phyloP scores from a whole-genome alignment of 2,329 filamentous ascomycete genomes.

The Hypoxylon sp. region DNA sequence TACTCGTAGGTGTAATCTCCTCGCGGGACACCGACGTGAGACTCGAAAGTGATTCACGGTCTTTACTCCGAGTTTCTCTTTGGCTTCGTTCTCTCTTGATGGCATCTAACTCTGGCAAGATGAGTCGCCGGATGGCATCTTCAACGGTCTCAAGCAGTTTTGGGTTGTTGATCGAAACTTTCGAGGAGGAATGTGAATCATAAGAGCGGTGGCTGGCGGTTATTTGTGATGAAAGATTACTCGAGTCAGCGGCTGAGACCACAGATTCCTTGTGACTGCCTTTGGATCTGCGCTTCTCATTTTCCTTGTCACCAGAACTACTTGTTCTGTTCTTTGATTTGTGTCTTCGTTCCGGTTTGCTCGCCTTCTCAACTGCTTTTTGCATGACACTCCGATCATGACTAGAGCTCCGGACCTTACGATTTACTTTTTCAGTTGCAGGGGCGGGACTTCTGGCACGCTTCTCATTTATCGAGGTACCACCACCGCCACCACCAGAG shows the following conservation, averaged over 20 bases:
- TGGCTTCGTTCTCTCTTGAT: constrained; percentile 92
- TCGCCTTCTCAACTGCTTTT: constrained; percentile 58
- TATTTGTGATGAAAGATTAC: constrained; percentile 68
- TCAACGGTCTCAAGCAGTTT: constrained; percentile 92
- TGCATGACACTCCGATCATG: constrained; percentile 59
- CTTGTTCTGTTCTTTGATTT: constrained; percentile 67
- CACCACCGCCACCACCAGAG: constrained; percentile 68
- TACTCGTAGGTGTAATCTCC: constrained; percentile 66
- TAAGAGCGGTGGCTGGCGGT: constrained; percentile 70
- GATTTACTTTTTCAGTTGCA: constrained; percentile 60
- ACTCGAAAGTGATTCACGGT: constrained; percentile 74
- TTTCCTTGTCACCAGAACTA: constrained; percentile 64
- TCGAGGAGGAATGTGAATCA: constrained; percentile 69
- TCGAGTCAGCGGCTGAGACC: constrained; percentile 69
- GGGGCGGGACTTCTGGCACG: constrained; percentile 62
- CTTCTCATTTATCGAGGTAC: constrained; percentile 57
- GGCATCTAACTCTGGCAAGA: constrained; percentile 91
- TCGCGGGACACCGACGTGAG: constrained; percentile 69
- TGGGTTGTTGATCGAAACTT: constrained; percentile 90
- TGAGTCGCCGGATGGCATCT: constrained; percentile 90
- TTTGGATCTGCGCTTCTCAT: constrained; percentile 67
- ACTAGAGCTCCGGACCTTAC: constrained; percentile 62
- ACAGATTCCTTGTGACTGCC: constrained; percentile 67
- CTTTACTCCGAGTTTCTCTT: constrained; percentile 69
- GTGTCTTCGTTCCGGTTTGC: constrained; percentile 66